These are phyloP conservation scores for Limnanthes douglasii DNA, from an alignment of 345 rosid species.

Conservation along the genomic window DNA sequence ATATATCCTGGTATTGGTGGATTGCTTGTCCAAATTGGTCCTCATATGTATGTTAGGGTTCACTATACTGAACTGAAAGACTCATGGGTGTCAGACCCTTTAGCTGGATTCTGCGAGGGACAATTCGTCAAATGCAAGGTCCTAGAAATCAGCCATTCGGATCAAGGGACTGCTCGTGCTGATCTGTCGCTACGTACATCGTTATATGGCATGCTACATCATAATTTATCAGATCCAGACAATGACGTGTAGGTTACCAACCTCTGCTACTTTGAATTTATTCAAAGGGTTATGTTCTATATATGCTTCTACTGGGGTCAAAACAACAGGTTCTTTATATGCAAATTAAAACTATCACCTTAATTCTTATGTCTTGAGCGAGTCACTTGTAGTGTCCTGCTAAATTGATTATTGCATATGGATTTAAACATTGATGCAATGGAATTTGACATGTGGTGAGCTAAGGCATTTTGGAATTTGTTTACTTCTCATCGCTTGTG, in stretches of 20 bases:
- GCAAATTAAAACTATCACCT: no score
- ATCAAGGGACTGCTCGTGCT: constrained; percentile 45
- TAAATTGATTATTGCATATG: no score
- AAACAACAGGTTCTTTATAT: no score
- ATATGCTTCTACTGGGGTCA: no score
- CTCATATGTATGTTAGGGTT: constrained; percentile 64
- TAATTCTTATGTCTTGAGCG: no score
- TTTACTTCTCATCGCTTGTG: no score
- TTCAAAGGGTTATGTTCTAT: no score
- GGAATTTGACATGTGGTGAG: no score
- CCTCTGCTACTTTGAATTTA: no score
- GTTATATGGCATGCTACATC: constrained; percentile 38
- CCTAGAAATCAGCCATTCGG: constrained; percentile 53
- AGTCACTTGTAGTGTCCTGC: no score
- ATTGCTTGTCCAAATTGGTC: constrained; percentile 76
- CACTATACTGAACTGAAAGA: constrained; percentile 78
- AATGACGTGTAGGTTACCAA: constrained; percentile 35
- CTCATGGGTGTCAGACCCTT: constrained; percentile 54
- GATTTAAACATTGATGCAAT: no score
- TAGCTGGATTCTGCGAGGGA: constrained; percentile 56
- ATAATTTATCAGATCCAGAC: constrained; percentile 18
- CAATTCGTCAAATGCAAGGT: constrained; percentile 91
- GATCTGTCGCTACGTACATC: constrained; percentile 64
- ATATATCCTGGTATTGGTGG: constrained; percentile 72
- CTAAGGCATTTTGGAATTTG: no score